Percentiles rank a stretch among this genome's conserved stretches.
Evolutionary conservation across 495 filamentous ascomycete species (phyloP).

Genomic region (Friedmanniomyces simplex): DNA sequence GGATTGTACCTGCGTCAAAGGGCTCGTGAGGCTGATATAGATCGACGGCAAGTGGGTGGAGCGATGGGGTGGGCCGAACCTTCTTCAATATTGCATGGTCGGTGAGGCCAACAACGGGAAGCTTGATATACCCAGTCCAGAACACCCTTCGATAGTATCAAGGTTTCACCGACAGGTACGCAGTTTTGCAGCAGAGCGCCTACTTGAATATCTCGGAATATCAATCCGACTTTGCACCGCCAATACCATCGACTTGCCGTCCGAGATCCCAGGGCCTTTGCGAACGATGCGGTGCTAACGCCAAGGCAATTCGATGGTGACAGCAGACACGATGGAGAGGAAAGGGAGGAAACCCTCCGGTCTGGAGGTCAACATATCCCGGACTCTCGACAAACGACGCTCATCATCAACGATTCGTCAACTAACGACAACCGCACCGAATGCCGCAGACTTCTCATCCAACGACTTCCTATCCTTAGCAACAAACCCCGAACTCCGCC

Average conservation of each 20-base stretch:
- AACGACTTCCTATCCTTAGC: conserved; percentile 55
- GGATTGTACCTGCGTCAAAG: neutral
- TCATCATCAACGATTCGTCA: conserved; percentile 38
- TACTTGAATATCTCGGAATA: no score
- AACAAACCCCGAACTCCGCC: conserved; percentile 32
- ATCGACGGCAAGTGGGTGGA: neutral
- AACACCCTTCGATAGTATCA: no score
- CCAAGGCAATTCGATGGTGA: no score
- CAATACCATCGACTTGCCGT: no score
- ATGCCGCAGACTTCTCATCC: conserved; percentile 48
- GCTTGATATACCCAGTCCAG: no score
- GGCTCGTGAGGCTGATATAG: neutral
- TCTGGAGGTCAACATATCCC: conserved; percentile 33
- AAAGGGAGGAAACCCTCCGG: neutral
- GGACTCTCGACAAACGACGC: conserved; percentile 34
- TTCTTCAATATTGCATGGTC: neutral
- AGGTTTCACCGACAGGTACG: no score
- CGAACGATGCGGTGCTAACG: no score
- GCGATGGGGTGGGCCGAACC: neutral
- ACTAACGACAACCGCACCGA: conserved; percentile 34
- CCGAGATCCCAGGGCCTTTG: no score
- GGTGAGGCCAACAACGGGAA: neutral
- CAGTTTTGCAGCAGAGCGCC: no score
- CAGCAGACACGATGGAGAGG: neutral
- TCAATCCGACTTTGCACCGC: no score